phyloP scores from a whole-genome alignment of 2,329 filamentous ascomycete species.

The Thermothelomyces thermophilus region DNA sequence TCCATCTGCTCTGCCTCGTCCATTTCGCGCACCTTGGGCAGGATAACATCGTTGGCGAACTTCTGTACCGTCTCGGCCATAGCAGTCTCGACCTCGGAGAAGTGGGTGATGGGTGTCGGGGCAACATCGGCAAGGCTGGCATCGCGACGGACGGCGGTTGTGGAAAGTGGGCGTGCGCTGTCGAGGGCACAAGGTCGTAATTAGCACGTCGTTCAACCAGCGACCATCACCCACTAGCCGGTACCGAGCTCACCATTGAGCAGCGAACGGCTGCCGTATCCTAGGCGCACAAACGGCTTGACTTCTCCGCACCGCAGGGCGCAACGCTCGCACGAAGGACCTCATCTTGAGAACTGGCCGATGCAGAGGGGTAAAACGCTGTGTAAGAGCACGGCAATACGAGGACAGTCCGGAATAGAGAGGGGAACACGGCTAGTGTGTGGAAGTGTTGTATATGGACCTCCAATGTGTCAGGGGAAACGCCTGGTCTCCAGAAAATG shows the following conservation, averaged over 20 bases:
- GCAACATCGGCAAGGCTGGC: conserved; percentile 68
- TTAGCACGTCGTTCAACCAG: background rate
- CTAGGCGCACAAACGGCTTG: conserved; percentile 29
- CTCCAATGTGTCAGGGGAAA: background rate
- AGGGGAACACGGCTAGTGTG: no score
- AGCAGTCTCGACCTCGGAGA: conserved; percentile 81
- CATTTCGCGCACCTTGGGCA: conserved; percentile 92
- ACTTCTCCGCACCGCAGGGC: conserved; percentile 45
- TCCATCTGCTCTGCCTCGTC: conserved; percentile 97
- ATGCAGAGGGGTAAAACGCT: background rate
- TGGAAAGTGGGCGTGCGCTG: conserved; percentile 51
- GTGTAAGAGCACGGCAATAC: background rate
- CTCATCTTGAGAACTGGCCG: conserved; percentile 33
- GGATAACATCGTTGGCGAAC: conserved; percentile 82
- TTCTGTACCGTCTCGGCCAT: conserved; percentile 88
- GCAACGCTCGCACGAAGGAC: conserved; percentile 44
- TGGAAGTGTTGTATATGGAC: background rate
- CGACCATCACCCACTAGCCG: background rate
- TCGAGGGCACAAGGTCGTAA: background rate
- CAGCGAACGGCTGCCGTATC: conserved; percentile 28
- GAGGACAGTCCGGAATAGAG: no score
- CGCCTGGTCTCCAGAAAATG: background rate
- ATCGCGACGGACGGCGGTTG: conserved; percentile 49
- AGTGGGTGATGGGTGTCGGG: conserved; percentile 86
- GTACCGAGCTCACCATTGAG: conserved; percentile 21